Evolutionary conservation across 495 filamentous ascomycete genomes (phyloP).

Genomic region (Cryomyces minteri): DNA sequence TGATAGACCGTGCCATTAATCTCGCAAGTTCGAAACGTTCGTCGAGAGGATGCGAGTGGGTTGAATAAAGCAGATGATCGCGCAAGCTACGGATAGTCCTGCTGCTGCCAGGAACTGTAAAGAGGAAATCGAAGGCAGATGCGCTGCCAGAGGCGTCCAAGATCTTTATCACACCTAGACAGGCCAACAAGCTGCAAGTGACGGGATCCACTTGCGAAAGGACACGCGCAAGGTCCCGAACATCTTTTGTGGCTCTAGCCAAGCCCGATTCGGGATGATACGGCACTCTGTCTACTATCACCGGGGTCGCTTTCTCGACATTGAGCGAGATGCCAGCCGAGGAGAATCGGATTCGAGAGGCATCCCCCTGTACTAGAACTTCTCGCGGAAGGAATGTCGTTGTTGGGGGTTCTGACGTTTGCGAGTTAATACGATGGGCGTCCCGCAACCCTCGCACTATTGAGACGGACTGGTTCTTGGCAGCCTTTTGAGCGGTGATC

Average conservation of each 20-base stretch:
- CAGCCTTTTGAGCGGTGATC: neutral
- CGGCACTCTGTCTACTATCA: too few species aligned
- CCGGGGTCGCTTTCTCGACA: too few species aligned
- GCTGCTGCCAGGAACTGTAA: slow-evolving; percentile 1
- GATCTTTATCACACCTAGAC: neutral
- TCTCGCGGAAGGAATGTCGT: neutral
- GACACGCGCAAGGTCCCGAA: neutral
- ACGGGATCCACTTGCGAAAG: neutral
- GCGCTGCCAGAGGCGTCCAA: neutral
- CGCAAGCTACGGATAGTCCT: neutral
- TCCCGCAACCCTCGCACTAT: neutral
- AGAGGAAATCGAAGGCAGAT: neutral
- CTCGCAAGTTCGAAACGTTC: slow-evolving; percentile 24
- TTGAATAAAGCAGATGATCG: neutral
- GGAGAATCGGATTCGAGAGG: too few species aligned
- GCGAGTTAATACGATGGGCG: neutral
- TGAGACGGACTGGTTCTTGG: neutral
- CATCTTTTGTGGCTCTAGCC: neutral
- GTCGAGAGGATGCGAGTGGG: slow-evolving; percentile 9
- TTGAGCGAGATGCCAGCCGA: too few species aligned
- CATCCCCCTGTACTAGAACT: too few species aligned
- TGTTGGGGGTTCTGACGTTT: neutral
- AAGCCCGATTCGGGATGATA: too few species aligned
- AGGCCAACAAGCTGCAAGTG: neutral
- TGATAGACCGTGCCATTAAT: slow-evolving; percentile 25